These are phyloP conservation scores for Claviceps quebecensis DNA, from an alignment of 2,329 filamentous ascomycete species.

Conservation along the genomic window DNA sequence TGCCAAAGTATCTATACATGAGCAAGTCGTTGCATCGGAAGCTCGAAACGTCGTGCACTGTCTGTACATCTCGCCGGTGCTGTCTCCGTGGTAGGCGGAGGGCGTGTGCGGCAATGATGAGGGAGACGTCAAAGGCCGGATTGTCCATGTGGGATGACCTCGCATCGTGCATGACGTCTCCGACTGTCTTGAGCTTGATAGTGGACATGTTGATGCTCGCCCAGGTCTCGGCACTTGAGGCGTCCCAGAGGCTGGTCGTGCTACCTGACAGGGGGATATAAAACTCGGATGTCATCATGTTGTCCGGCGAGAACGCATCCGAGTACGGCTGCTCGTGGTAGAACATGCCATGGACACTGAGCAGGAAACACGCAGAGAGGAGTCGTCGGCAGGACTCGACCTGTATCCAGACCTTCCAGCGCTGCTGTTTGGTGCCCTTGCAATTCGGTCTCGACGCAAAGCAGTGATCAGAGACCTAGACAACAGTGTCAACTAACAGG, in stretches of 20 bases:
- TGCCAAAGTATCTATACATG: constrained; percentile 29
- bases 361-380: constrained; percentile 40
- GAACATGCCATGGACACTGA: constrained; percentile 40
- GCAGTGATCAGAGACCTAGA: constrained; percentile 3
- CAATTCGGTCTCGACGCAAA: background rate
- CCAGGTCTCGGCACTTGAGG: constrained; percentile 32
- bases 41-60: constrained; percentile 12
- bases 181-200: constrained; percentile 12
- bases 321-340: constrained; percentile 36
- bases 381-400: constrained; percentile 38
- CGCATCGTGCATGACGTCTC: constrained; percentile 17
- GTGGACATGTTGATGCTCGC: constrained; percentile 19
- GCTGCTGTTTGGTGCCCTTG: constrained; percentile 13
- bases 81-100: constrained; percentile 24
- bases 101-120: constrained; percentile 26
- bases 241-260: constrained; percentile 35
- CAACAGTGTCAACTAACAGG: constrained; percentile 1
- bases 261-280: constrained; percentile 32
- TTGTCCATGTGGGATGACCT: constrained; percentile 22
- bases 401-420: constrained; percentile 39
- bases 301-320: constrained; percentile 21
- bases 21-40: constrained; percentile 13
- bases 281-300: constrained; percentile 20
- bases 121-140: constrained; percentile 24
- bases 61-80: constrained; percentile 13